Evolutionary conservation across 192 early-diverging fungal species (phyloP), one percentile per base, ranked within the genome.

Genomic region (Cetraspora pellucida): DNA sequence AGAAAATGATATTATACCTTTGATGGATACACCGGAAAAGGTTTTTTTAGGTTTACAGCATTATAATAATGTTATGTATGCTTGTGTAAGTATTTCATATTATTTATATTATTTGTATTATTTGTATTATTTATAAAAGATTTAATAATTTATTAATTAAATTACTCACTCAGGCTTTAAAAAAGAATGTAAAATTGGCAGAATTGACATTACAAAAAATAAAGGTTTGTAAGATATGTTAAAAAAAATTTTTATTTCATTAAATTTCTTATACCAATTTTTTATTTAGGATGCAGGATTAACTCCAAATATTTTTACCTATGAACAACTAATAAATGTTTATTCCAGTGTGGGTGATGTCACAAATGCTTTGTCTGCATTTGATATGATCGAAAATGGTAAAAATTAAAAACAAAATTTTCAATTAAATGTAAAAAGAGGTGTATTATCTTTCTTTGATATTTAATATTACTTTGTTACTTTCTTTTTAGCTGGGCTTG

Each of bases 271-370:
- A 9, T 17, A 67, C 46, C 46, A 47, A 68, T 68, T 46, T 25
- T 47, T 23, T 46, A 23, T 44, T 66, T 31, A 84, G 55, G 84
- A 88, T 59, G 82, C 86, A 19, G 88, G 90, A 6, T 43, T 94
- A 11, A 67, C 85, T 74, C 94, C 95, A 10, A 89, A 91, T 77
- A 74, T 89, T 57, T 79, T 86, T 14, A 91, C 92, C 0, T 92
- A 90, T 81, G 92, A 89, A 72, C 86, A 94, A 61, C 84, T 98
- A 46, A 90, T 96, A 75, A 87, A 95, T 73, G 91, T 93, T 2
- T 93, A 95, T 79, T 90, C 89, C 23, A 89, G 87, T 71, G 85
- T 83, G 0, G 87, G 88, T 17, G 84, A 96, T 66, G 74, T 92
- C 1, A 79, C 90, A 27, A 83, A 85, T 30, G 88, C 89, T 0